Conservation (phyloP, 441 rosid species). For the Hura crepitans region DNA sequence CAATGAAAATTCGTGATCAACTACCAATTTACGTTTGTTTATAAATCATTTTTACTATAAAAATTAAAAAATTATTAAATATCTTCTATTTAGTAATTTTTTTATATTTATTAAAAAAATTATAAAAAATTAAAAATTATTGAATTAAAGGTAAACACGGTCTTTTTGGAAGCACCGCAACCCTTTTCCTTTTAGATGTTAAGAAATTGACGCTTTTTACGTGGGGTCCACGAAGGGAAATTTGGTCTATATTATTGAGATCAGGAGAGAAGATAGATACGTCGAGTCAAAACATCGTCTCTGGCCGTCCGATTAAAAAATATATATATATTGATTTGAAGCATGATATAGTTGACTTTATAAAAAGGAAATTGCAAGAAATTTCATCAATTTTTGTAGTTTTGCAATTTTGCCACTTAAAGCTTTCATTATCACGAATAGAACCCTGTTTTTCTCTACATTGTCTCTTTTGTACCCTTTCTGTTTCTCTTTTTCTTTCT, state of each 20-base stretch:
- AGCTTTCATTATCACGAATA: not conserved
- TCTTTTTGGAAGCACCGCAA: no score
- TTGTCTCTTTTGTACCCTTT: not conserved
- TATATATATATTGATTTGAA: conserved; percentile 21
- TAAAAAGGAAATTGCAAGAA: not conserved
- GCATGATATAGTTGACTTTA: conserved; percentile 48
- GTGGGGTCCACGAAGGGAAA: conserved; percentile 30
- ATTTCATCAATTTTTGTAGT: not conserved
- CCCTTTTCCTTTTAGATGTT: no score
- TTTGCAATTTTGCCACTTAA: not conserved
- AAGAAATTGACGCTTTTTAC: conserved; percentile 16
- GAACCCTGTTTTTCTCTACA: not conserved
- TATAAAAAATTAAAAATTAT: no score
- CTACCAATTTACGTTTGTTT: no score
- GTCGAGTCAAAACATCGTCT: conserved; percentile 31
- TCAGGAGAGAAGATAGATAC: conserved; percentile 3
- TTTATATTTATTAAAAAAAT: no score
- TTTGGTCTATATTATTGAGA: conserved; percentile 8
- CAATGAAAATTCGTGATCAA: no score
- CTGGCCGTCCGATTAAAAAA: conserved; percentile 29
- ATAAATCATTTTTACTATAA: no score
- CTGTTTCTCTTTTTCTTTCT: not conserved
- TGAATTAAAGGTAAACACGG: no score
- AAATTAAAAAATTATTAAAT: no score
- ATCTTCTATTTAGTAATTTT: no score